These are phyloP conservation scores for Pseudonectria buxi DNA, from an alignment of 2,329 filamentous ascomycete genomes.

Conservation along the genomic window DNA sequence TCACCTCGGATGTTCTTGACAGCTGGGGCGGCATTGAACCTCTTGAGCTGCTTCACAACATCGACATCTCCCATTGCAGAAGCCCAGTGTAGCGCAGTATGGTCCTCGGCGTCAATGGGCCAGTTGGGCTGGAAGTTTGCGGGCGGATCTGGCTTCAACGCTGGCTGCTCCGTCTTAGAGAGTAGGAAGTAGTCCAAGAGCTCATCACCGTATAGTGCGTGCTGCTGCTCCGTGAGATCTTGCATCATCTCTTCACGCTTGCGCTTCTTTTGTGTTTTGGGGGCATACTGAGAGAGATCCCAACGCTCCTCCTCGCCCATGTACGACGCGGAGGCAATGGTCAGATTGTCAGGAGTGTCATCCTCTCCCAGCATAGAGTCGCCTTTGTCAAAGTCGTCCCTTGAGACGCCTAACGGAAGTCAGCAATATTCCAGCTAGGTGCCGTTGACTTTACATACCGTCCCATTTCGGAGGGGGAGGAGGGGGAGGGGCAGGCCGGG, in stretches of 20 bases:
- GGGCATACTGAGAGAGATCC: slow-evolving; percentile 56
- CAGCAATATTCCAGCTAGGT: slow-evolving; percentile 1
- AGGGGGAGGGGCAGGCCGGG: slow-evolving; percentile 12
- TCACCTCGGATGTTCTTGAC: slow-evolving; percentile 69
- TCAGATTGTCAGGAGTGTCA: slow-evolving; percentile 76
- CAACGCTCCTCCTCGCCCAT: slow-evolving; percentile 76
- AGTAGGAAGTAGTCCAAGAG: slow-evolving; percentile 95
- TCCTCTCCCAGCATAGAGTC: slow-evolving; percentile 62
- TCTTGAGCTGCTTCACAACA: slow-evolving; percentile 80
- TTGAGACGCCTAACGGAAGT: slow-evolving; percentile 12
- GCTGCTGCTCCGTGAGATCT: slow-evolving; percentile 68
- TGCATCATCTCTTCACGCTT: slow-evolving; percentile 63
- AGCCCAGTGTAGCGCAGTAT: slow-evolving; percentile 94
- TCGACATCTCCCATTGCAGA: slow-evolving; percentile 95
- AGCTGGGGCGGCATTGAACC: slow-evolving; percentile 68
- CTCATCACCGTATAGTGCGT: slow-evolving; percentile 86
- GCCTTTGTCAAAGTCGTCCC: slow-evolving; percentile 59
- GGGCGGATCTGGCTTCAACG: slow-evolving; percentile 70
- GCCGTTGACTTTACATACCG: slow-evolving; percentile 16
- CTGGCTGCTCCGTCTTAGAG: slow-evolving; percentile 68
- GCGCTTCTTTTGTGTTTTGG: slow-evolving; percentile 62
- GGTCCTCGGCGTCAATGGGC: slow-evolving; percentile 85
- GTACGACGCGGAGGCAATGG: slow-evolving; percentile 76
- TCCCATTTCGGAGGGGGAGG: slow-evolving; percentile 52
- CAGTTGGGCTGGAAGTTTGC: slow-evolving; percentile 82